A percentile compares a stretch with the other conserved stretches of the same genome.
Evolutionary conservation across 495 filamentous ascomycete species (phyloP).

Genomic region (Aspergillus nanangensis): DNA sequence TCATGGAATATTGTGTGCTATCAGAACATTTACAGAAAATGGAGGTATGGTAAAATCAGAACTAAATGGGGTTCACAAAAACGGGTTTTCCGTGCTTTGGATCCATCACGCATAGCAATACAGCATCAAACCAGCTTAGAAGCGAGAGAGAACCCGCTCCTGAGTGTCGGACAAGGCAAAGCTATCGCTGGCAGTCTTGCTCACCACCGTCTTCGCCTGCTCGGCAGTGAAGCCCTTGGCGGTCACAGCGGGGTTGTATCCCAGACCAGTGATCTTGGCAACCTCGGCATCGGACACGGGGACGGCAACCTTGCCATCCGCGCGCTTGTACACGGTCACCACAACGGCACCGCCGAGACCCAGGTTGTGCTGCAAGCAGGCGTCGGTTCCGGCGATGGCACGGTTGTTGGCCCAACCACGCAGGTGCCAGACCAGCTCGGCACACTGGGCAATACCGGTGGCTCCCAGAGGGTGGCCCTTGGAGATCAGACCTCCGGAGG

Average conservation of each 20-base stretch:
- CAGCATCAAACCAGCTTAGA: conserved; percentile 31
- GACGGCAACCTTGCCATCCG: conserved; percentile 63
- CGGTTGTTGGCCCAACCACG: conserved; percentile 96
- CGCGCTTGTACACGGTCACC: conserved; percentile 84
- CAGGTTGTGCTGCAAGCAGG: conserved; percentile 88
- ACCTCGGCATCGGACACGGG: conserved; percentile 55
- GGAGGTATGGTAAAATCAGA: not conserved
- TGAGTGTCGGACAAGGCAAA: conserved; percentile 74
- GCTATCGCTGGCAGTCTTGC: conserved; percentile 59
- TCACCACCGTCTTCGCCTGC: conserved; percentile 68
- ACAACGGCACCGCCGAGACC: conserved; percentile 90
- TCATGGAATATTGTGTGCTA: too few relatives aligned
- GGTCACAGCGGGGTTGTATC: conserved; percentile 91
- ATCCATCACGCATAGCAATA: too few relatives aligned
- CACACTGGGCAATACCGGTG: conserved; percentile 89
- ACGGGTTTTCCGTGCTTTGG: too few relatives aligned
- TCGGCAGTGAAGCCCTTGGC: conserved; percentile 77
- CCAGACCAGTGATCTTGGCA: conserved; percentile 59
- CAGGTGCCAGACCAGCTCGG: conserved; percentile 94
- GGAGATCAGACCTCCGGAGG: conserved; percentile 87
- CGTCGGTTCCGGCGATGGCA: conserved; percentile 58
- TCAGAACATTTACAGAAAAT: not conserved
- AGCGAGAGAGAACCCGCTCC: conserved; percentile 63
- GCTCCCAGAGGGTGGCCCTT: conserved; percentile 96
- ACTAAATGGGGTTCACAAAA: not conserved